Conservation (phyloP, 2,329 filamentous ascomycete genomes). For the Colletotrichum noveboracense region DNA sequence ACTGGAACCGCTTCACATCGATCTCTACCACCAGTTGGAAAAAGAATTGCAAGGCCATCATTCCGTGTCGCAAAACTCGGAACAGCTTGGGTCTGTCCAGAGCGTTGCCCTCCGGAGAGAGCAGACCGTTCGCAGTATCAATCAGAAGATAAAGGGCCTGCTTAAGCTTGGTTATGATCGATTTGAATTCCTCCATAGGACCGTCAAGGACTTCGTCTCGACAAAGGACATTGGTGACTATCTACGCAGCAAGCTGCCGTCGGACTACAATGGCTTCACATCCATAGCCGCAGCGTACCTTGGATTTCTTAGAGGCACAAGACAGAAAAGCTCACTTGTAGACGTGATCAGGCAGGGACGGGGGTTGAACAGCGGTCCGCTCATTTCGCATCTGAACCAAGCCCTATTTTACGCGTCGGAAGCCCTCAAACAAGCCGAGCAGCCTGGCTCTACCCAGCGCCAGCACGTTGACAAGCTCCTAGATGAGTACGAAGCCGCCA, state of each 20-base stretch:
- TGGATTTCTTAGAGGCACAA: not conserved
- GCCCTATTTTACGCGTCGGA: not conserved
- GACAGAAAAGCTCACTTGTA: not conserved
- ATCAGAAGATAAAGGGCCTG: not conserved
- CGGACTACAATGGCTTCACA: not conserved
- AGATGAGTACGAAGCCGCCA: not conserved
- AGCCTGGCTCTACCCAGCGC: not conserved
- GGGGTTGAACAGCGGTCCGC: not conserved
- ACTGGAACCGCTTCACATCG: not conserved
- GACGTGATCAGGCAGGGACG: not conserved
- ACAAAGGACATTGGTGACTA: not conserved
- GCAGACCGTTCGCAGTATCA: not conserved
- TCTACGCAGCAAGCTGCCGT: not conserved
- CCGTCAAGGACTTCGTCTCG: not conserved
- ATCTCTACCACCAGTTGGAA: not conserved
- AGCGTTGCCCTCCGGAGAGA: not conserved
- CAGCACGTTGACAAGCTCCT: not conserved
- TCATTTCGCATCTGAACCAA: not conserved
- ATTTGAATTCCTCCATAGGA: not conserved
- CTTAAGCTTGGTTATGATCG: not conserved
- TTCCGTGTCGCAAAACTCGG: rapidly evolving
- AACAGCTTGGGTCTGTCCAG: not conserved
- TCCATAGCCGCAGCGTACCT: not conserved
- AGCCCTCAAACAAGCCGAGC: not conserved
- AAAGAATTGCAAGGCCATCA: not conserved